Evolutionary conservation across 164 flowering plant species (phyloP).

Genomic region (Platanus orientalis): DNA sequence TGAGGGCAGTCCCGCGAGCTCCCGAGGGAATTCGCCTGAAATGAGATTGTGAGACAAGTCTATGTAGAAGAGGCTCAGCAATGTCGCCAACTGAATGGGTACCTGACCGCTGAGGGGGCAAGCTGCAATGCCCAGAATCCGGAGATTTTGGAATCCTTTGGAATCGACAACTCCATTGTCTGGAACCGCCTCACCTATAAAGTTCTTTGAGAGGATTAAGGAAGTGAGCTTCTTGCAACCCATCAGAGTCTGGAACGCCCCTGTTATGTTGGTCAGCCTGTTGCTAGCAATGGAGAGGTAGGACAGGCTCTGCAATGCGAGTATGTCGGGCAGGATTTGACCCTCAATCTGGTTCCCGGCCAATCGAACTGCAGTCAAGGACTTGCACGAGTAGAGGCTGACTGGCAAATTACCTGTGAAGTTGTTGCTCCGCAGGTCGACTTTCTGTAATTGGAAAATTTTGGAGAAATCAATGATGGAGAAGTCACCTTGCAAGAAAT

Average conservation of each 20-base stretch:
- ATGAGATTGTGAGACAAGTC: too few relatives aligned
- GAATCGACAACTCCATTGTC: too few relatives aligned
- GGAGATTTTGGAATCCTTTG: slow-evolving; percentile 41
- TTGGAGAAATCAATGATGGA: slow-evolving; percentile 25
- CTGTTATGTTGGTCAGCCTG: slow-evolving; percentile 37
- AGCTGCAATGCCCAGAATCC: slow-evolving; percentile 43
- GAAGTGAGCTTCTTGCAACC: slow-evolving; percentile 42
- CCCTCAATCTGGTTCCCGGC: slow-evolving; percentile 43
- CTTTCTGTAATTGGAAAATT: too few relatives aligned
- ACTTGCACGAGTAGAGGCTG: slow-evolving; percentile 45
- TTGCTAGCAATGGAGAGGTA: slow-evolving; percentile 52
- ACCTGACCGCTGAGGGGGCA: slow-evolving; percentile 41
- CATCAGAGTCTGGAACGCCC: slow-evolving; percentile 34
- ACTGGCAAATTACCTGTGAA: slow-evolving; percentile 42
- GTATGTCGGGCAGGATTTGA: slow-evolving; percentile 38
- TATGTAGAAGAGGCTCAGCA: too few relatives aligned
- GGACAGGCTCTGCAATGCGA: slow-evolving; percentile 36
- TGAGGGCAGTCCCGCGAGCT: too few relatives aligned
- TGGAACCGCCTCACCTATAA: slow-evolving; percentile 38
- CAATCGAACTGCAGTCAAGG: slow-evolving; percentile 45
- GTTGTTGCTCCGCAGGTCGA: slow-evolving; percentile 42
- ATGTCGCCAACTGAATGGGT: too few relatives aligned
- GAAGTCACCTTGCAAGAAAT: slow-evolving; percentile 19
- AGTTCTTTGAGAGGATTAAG: slow-evolving; percentile 37
- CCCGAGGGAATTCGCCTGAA: too few relatives aligned